A percentile compares a stretch with the other conserved stretches of the same genome.
phyloP scores from a whole-genome alignment of 768 basidiomycete genomes.

The Boletus tylopilopsis region DNA sequence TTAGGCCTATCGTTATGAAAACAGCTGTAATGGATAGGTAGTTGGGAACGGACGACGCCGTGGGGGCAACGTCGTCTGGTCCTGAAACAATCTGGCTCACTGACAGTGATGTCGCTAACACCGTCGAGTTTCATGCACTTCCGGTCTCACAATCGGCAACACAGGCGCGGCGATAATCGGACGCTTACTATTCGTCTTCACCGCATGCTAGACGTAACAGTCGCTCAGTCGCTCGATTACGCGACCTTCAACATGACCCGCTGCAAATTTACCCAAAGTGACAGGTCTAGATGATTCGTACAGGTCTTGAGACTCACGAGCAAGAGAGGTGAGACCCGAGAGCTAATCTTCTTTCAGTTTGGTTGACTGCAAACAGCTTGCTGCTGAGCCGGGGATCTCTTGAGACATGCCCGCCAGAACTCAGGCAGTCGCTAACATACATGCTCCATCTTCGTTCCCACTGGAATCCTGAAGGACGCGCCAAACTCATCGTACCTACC shows the following conservation, averaged over 20 bases:
- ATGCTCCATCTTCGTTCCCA: constrained; percentile 19
- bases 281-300: constrained; percentile 4
- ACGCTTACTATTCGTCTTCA: neutral
- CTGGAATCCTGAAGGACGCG: constrained; percentile 16
- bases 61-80: no score
- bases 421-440: constrained; percentile 20
- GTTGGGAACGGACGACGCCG: no score
- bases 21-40: no score
- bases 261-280: neutral
- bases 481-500: constrained; percentile 19
- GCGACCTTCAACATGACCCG: no score
- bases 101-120: no score
- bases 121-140: no score
- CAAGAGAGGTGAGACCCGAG: constrained; percentile 8
- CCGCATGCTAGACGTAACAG: no score
- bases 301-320: neutral
- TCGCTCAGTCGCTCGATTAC: no score
- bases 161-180: no score
- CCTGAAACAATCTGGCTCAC: no score
- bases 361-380: constrained; percentile 6
- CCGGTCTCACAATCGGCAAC: no score
- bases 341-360: neutral
- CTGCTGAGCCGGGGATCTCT: constrained; percentile 10
- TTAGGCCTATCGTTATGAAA: no score
- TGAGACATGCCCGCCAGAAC: constrained; percentile 13